Evolutionary conservation across 2,329 filamentous ascomycete genomes (phyloP).

Genomic region (Ophiobolus disseminans): DNA sequence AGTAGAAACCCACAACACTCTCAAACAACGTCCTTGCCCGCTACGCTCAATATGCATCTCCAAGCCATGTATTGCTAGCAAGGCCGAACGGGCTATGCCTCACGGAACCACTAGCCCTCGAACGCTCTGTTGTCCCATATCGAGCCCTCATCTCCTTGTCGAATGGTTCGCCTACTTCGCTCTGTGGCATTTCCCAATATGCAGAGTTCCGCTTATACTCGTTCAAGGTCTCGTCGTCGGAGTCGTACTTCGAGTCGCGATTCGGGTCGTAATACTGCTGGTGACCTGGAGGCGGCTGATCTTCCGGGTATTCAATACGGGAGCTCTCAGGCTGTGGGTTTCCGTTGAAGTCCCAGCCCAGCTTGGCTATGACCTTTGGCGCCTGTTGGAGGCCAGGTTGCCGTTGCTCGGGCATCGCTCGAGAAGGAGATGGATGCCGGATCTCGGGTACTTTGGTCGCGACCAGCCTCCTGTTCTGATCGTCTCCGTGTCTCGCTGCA

Average conservation of each 20-base stretch:
- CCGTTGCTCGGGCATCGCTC: too few relatives aligned
- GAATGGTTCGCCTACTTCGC: background rate
- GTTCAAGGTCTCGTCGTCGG: background rate
- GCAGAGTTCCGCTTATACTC: slow-evolving; percentile 1
- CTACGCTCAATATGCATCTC: slow-evolving; percentile 1
- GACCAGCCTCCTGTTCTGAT: background rate
- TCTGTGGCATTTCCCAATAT: background rate
- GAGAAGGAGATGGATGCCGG: background rate
- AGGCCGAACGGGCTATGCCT: background rate
- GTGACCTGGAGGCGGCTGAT: background rate
- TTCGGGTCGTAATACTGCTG: background rate
- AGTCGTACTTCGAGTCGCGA: background rate
- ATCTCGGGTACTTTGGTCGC: background rate
- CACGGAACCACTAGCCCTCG: background rate
- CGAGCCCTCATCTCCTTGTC: too few relatives aligned
- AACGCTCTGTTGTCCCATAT: background rate
- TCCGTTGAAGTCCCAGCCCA: too few relatives aligned
- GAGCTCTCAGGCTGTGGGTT: too few relatives aligned
- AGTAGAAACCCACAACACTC: too few relatives aligned
- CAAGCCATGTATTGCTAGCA: background rate
- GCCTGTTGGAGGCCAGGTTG: too few relatives aligned
- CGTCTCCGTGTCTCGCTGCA: background rate
- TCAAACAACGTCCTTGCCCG: too few relatives aligned
- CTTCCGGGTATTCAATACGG: too few relatives aligned
- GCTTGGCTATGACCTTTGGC: too few relatives aligned